A percentile compares a stretch with the other conserved stretches of the same genome.
Conservation (phyloP, 1,284 basidiomycete species). For the Ceratobasidium sp. region DNA sequence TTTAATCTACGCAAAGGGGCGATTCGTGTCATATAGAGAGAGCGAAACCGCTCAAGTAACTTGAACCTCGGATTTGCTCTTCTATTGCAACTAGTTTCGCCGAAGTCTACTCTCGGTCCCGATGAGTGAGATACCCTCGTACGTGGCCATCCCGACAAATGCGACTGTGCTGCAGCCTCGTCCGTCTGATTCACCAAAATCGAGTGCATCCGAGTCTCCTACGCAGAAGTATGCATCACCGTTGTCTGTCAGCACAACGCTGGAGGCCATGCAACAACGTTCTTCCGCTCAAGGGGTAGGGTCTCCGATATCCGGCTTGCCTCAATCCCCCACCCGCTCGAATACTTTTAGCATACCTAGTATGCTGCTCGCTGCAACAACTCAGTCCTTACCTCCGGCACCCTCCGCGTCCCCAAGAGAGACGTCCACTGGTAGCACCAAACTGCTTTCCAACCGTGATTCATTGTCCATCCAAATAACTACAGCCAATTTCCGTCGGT, state of each 20-base stretch:
- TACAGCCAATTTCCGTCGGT: constrained; percentile 79
- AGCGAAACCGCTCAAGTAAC: no score
- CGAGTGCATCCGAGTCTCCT: not conserved
- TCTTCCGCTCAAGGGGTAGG: constrained; percentile 36
- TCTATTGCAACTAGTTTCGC: no score
- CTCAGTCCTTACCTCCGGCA: constrained; percentile 37
- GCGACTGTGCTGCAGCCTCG: constrained; percentile 29
- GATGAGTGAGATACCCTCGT: constrained; percentile 40
- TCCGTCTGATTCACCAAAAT: not conserved
- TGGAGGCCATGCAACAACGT: constrained; percentile 30
- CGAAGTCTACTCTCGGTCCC: not conserved
- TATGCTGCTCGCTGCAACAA: constrained; percentile 45
- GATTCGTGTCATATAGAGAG: no score
- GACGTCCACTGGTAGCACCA: constrained; percentile 8
- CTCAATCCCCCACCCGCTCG: constrained; percentile 35
- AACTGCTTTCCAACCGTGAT: constrained; percentile 67
- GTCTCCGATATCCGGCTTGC: constrained; percentile 14
- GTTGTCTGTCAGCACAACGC: constrained; percentile 31
- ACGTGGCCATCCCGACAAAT: constrained; percentile 46
- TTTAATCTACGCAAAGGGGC: no score
- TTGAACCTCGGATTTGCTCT: no score
- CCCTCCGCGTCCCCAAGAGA: constrained; percentile 33
- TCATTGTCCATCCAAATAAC: constrained; percentile 79
- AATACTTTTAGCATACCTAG: constrained; percentile 43
- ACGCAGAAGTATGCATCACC: constrained; percentile 10